These are phyloP conservation scores for Mortierella alpina DNA, from an alignment of 192 early-diverging fungal genomes.

Conservation along the genomic window DNA sequence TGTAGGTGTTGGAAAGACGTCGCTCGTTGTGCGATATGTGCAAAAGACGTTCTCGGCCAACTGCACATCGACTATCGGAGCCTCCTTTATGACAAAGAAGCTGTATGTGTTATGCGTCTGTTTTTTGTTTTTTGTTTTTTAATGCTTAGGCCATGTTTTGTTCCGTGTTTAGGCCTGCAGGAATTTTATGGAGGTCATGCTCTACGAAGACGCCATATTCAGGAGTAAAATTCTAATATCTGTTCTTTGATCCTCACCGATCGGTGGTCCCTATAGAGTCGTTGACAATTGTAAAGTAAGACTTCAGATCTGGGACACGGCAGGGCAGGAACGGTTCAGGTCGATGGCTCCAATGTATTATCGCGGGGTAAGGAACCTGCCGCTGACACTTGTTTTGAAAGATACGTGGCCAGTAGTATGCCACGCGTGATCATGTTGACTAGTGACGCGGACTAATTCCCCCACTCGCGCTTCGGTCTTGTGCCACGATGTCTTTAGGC, in stretches of 20 bases:
- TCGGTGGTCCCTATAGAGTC: slow-evolving; percentile 39
- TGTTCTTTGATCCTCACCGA: too few relatives aligned
- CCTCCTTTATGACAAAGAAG: slow-evolving; percentile 82
- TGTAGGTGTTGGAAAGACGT: slow-evolving; percentile 84
- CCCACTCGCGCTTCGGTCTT: background rate
- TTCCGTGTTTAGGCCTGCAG: background rate
- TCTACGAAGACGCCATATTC: too few relatives aligned
- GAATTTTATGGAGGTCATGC: too few relatives aligned
- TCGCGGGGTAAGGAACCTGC: slow-evolving; percentile 58
- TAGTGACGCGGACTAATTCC: too few relatives aligned
- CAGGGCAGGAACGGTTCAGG: slow-evolving; percentile 80
- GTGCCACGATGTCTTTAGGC: slow-evolving; percentile 47
- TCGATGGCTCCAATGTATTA: slow-evolving; percentile 85
- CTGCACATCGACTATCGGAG: slow-evolving; percentile 81
- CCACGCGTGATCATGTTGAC: too few relatives aligned
- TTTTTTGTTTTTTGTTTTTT: slow-evolving; percentile 13
- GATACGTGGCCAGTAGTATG: background rate
- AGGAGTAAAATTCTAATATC: too few relatives aligned
- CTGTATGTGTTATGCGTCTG: slow-evolving; percentile 55
- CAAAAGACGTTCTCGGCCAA: slow-evolving; percentile 81
- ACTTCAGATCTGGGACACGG: slow-evolving; percentile 82
- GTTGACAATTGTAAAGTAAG: slow-evolving; percentile 81
- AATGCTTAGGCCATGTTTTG: background rate
- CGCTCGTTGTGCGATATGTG: slow-evolving; percentile 79
- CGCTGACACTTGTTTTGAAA: background rate